Base-by-base conservation (phyloP, 352 stramenopile genomes). In the Pythium brachiatum region DNA sequence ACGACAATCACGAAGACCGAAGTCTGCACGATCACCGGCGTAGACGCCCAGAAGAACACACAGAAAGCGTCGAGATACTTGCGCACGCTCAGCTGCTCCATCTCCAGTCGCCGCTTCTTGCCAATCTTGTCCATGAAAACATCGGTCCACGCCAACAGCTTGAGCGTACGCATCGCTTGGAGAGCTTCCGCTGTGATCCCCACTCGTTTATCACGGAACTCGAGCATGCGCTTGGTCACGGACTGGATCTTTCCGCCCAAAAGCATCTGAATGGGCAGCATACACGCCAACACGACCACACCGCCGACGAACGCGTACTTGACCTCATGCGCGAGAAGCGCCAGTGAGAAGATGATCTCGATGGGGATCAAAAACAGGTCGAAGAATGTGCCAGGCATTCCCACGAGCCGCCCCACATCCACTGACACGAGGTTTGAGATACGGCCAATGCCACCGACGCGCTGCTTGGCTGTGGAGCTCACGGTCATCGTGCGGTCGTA, bases 31-130 rank as follows among this genome's bases (percentile, higher is more conserved):
- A 97, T 76, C 34, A 95, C 84, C 8, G 90, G 89, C 3, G 87
- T 96, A 2, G 86, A 89, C 3, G 87, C 89, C 88, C 88, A 97
- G 66, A 97, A 94, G 59, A 95, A 96, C 2, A 96, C 90, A 57
- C 90, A 97, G 26, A 92, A 79, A 5, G 89, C 86, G 48, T 96
- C 89, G 21, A 97, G 56, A 53, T 95, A 95, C 72, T 97, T 96
- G 58, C 89, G 84, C 15, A 85, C 66, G 20, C 68, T 72, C 12
- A 97, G 69, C n/a, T 73, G 73, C 1, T 63, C 65, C 62, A 96
- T 84, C 64, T 97, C 90, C 2, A 81, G 75, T 12, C 56, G 60
- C 26, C 90, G 76, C 41, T 73, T 76, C 12, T 16, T 44, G 7
- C 69, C 76, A 61, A 96, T 89, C 6, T 77, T 66, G 13, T 70